Conservation (phyloP, 345 rosid species). For the Moricandia moricandioides region DNA sequence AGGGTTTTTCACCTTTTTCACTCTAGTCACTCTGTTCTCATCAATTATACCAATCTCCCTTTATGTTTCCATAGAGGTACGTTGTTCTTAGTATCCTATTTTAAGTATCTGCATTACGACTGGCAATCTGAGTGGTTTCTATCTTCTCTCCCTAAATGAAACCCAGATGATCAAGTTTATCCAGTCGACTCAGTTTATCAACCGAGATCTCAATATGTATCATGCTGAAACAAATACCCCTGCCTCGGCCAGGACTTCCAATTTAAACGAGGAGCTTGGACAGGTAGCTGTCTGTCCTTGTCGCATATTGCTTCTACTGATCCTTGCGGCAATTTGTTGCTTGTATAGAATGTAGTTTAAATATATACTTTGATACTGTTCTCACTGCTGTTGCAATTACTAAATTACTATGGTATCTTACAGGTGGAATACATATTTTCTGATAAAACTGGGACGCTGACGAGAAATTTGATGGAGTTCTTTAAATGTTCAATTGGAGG, state of each 20-base stretch:
- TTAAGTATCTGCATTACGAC: slow-evolving; percentile 8
- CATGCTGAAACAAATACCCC: slow-evolving; percentile 89
- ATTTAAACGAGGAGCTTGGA: slow-evolving; percentile 98
- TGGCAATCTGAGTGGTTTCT: slow-evolving; percentile 16
- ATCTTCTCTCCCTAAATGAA: slow-evolving; percentile 22
- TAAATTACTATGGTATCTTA: slow-evolving; percentile 18
- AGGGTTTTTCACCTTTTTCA: slow-evolving; percentile 65
- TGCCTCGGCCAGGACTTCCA: slow-evolving; percentile 95
- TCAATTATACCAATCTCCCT: slow-evolving; percentile 94
- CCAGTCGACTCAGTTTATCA: slow-evolving; percentile 93
- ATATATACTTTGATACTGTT: slow-evolving; percentile 4
- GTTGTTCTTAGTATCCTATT: slow-evolving; percentile 22
- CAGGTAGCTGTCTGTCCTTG: slow-evolving; percentile 55
- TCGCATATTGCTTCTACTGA: slow-evolving; percentile 6
- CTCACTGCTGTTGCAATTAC: slow-evolving; percentile 13
- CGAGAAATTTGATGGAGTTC: slow-evolving; percentile 98
- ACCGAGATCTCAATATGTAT: slow-evolving; percentile 90
- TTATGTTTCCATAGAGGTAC: slow-evolving; percentile 96
- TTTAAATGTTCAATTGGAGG: slow-evolving; percentile 99
- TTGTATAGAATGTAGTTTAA: not conserved
- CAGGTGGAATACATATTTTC: slow-evolving; percentile 99
- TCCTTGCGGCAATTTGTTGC: slow-evolving; percentile 1
- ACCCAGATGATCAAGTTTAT: slow-evolving; percentile 94
- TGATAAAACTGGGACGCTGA: slow-evolving; percentile 98
- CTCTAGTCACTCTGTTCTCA: slow-evolving; percentile 86